These are phyloP conservation scores for Mycena sp. DNA, from an alignment of 1,284 basidiomycete genomes.

Conservation along the genomic window DNA sequence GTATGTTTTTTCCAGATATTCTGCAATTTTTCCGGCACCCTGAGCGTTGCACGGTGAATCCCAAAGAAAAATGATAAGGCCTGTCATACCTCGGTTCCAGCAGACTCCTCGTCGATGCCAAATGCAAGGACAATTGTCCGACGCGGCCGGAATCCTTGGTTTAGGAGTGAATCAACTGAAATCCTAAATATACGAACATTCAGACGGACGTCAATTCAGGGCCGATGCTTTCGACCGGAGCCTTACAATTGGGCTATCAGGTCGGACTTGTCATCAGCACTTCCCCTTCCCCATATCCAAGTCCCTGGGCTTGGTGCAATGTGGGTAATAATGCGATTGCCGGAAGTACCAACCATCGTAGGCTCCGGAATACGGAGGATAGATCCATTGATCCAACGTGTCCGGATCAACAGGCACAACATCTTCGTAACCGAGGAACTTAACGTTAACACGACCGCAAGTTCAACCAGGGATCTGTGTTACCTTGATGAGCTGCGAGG, in stretches of 20 bases:
- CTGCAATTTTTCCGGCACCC: constrained; percentile 55
- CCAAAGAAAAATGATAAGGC: background rate
- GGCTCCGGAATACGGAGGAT: constrained; percentile 60
- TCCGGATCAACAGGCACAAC: constrained; percentile 8
- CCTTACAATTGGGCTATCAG: constrained; percentile 48
- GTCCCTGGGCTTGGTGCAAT: constrained; percentile 37
- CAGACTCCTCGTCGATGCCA: constrained; percentile 70
- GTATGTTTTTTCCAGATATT: constrained; percentile 54
- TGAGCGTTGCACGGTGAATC: constrained; percentile 23
- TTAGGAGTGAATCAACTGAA: constrained; percentile 55
- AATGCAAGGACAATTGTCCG: constrained; percentile 62
- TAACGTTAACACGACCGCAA: background rate
- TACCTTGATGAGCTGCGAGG: constrained; percentile 65
- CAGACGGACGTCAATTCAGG: background rate
- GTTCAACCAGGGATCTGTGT: background rate
- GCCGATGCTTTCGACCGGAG: background rate
- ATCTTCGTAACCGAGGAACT: background rate
- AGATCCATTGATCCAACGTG: constrained; percentile 49
- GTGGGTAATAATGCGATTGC: background rate
- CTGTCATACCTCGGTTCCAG: constrained; percentile 46
- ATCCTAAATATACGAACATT: too few relatives aligned
- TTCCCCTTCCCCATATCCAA: constrained; percentile 60
- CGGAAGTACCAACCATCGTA: constrained; percentile 47
- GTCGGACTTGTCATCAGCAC: constrained; percentile 53
- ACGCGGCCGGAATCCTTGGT: constrained; percentile 52